Percentiles rank a stretch among this genome's conserved stretches.
Evolutionary conservation across 2,329 filamentous ascomycete genomes (phyloP).

Genomic region (Elsinoe batatas): DNA sequence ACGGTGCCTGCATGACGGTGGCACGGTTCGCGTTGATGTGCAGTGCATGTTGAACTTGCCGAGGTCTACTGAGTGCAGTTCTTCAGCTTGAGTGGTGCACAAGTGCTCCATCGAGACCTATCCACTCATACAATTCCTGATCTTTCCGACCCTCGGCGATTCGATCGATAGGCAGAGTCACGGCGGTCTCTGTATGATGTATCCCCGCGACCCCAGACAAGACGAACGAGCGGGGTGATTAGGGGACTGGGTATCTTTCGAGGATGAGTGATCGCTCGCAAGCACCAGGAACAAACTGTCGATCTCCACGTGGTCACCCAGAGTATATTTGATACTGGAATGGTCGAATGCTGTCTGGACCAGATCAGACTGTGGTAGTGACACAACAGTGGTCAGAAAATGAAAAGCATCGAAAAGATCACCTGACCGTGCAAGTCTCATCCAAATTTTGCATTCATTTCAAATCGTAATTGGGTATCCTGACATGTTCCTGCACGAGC

Average conservation of each 20-base stretch:
- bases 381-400: neutral
- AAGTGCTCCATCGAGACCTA: neutral
- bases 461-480: neutral
- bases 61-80: neutral
- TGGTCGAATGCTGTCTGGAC: neutral
- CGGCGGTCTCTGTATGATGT: too few species aligned
- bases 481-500: too few species aligned
- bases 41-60: neutral
- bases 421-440: neutral
- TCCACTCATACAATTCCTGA: neutral
- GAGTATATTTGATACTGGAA: neutral
- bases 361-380: neutral
- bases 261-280: neutral
- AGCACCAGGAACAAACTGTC: neutral
- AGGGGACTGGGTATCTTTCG: neutral
- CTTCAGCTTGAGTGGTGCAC: neutral
- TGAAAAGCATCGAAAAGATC: neutral
- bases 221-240: slow-evolving; percentile 1
- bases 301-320: slow-evolving; percentile 9
- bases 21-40: neutral
- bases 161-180: neutral
- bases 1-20: neutral
- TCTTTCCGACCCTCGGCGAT: neutral
- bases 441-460: neutral
- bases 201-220: slow-evolving; percentile 4